phyloP scores from a whole-genome alignment of 2,329 filamentous ascomycete species.

The Penicillium digitatum region DNA sequence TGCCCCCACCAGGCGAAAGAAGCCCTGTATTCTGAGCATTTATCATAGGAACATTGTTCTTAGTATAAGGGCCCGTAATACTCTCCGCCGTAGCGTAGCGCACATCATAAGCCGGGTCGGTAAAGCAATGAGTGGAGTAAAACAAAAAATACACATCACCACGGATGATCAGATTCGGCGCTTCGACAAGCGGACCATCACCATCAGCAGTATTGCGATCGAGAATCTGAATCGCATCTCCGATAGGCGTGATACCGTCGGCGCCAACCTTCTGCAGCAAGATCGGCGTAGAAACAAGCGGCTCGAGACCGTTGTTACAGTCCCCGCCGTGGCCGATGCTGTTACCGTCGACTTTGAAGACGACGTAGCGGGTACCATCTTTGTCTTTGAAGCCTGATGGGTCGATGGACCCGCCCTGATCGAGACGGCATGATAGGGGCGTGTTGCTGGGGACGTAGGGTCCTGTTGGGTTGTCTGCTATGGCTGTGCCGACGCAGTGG shows the following conservation, averaged over 20 bases:
- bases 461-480: slow-evolving; percentile 45
- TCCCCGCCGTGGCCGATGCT: slow-evolving; percentile 47
- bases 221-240: slow-evolving; percentile 53
- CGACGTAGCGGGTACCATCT: slow-evolving; percentile 54
- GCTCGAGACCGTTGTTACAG: slow-evolving; percentile 45
- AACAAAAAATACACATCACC: slow-evolving; percentile 56
- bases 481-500: slow-evolving; percentile 60
- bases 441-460: slow-evolving; percentile 50
- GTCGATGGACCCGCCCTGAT: slow-evolving; percentile 60
- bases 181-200: slow-evolving; percentile 62
- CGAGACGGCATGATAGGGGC: slow-evolving; percentile 53
- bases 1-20: slow-evolving; percentile 33
- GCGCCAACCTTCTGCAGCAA: slow-evolving; percentile 39
- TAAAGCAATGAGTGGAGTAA: slow-evolving; percentile 60
- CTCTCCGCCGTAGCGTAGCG: slow-evolving; percentile 52
- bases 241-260: slow-evolving; percentile 53
- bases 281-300: slow-evolving; percentile 37
- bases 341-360: slow-evolving; percentile 67
- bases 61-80: slow-evolving; percentile 39
- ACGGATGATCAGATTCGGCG: slow-evolving; percentile 51
- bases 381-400: slow-evolving; percentile 56
- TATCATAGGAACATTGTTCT: slow-evolving; percentile 33
- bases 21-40: slow-evolving; percentile 32
- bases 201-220: slow-evolving; percentile 55
- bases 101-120: slow-evolving; percentile 54